Base-by-base conservation (phyloP, 2,329 filamentous ascomycete species). In the Thelonectria rubi region DNA sequence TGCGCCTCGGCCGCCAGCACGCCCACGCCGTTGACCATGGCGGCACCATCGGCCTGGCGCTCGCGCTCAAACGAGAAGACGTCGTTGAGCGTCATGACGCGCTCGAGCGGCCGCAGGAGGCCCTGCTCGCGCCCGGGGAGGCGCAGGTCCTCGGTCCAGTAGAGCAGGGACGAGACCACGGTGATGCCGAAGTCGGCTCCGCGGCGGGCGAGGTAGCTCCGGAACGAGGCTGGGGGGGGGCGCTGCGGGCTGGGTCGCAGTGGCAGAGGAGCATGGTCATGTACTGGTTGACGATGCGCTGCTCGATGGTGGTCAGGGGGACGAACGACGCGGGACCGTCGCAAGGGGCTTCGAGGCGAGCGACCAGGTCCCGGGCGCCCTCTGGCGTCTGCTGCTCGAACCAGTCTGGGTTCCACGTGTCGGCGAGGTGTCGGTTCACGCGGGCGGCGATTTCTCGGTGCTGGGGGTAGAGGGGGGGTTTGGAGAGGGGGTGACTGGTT, bases 131-230 rank as follows among this genome's bases (percentile, higher is more conserved):
- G 51, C 1, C 18, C 1, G 9, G 60, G 34, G 15, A 63, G 50
- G 10, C 24, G 32, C 6, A 63, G 34, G 2, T 56, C 43, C 51
- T 63, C 60, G 5, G 60, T 63, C 60, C 60, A 63, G 51, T 63
- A 63, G 15, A 60, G 17, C 4, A 63, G 49, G 11, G 55, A 43
- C 15, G 60, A 63, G 56, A 55, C 59, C 40, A 63, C 60, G 47
- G 59, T 63, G 60, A 63, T 60, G 47, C 60, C 60, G 21, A 63
- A 63, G 51, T 63, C 60, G 10, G 56, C 56, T 12, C 60, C 60
- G 14, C 55, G 45, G 30, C 56, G 60, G 9, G 30, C 32, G 24
- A 63, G 51, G 37, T 63, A 63, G 12, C 49, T 56, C 39, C 53
- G 56, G 56, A 63, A 63, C 10, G 60, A 63, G 12, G 43, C 32